Evolutionary conservation across 2,329 filamentous ascomycete species (phyloP), one percentile per base, ranked within the genome.

Genomic region (Phaeosphaeriaceae sp.): DNA sequence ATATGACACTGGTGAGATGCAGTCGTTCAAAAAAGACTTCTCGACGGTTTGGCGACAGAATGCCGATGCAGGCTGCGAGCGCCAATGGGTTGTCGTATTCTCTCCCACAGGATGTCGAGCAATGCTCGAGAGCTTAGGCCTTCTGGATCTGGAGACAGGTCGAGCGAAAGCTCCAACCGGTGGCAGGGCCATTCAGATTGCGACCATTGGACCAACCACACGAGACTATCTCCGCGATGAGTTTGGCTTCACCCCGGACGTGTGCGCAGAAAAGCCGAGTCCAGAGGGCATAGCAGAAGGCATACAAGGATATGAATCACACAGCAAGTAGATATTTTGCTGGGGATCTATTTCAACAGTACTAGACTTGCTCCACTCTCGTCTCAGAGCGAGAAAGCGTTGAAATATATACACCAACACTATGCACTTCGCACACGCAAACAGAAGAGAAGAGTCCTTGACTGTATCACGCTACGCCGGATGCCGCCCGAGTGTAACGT

Each of bases 181-280:
- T 27, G 25, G 51, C 21, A 79, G 78, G 10, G 83, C 76, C 51
- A 89, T 88, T 1, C 88, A 86, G 61, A 82, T 98, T 60, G 92
- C 90, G 15, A 96, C 93, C 0, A 99, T 99, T 76, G 95, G 95
- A 0, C 94, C 95, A 13, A 99, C 95, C 19, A 99, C 95, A 11
- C 85, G 89, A 62, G 88, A 93, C 66, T 88, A 92, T 78, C 79
- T 99, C 46, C 74, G 81, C 17, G 80, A 82, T 20, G 84, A 82
- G 1, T 92, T 92, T 74, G 85, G 80, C 0, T 90, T 88, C 62
- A 83, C 88, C 67, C 88, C 91, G 1, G 88, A 94, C 72, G 90
- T 91, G n/a, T 96, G 90, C 76, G 91, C 95, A 1, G 86, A 86
- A 69, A 89, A 84, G 69, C 95, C 95, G 1, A 96, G 87, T 74